Conservation (phyloP, 108 stramenopile species). For the Cyclotella atomus region DNA sequence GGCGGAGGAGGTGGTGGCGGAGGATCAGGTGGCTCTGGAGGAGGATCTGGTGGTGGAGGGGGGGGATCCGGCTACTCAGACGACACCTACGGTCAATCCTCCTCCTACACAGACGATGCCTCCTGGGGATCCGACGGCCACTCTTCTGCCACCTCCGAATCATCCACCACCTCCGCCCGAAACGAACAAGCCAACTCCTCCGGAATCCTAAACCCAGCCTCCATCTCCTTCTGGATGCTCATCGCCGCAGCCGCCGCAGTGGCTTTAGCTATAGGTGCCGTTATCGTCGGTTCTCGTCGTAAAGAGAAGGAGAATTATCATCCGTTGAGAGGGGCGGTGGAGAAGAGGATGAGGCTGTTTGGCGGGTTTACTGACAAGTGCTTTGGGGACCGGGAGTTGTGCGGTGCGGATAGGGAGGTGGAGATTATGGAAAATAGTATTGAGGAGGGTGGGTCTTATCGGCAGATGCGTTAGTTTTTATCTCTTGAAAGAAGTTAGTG, state of each 20-base stretch:
- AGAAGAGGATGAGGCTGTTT: conserved; percentile 46
- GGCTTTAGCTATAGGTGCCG: conserved; percentile 36
- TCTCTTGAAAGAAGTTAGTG: too few species aligned
- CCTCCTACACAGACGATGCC: not conserved
- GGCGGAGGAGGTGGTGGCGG: conserved; percentile 8
- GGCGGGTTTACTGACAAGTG: conserved; percentile 39
- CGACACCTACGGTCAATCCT: not conserved
- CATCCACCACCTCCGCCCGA: not conserved
- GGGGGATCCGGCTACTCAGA: not conserved
- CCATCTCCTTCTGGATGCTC: conserved; percentile 31
- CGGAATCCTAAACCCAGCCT: not conserved
- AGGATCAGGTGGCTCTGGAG: conserved; percentile 10
- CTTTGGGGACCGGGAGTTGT: conserved; percentile 45
- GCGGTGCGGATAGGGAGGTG: conserved; percentile 24
- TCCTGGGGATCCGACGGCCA: not conserved
- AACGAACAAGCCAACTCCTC: not conserved
- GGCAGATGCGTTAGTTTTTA: conserved; percentile 25
- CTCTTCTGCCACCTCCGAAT: not conserved
- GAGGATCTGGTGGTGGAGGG: conserved; percentile 17
- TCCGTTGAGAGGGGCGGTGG: conserved; percentile 38
- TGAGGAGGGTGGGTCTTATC: conserved; percentile 5
- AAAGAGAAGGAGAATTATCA: conserved; percentile 33
- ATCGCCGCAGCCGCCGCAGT: conserved; percentile 36
- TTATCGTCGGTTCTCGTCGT: conserved; percentile 40
- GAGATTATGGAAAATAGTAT: not conserved